Conservation (phyloP, 441 rosid species). For the Euphorbia corollata region DNA sequence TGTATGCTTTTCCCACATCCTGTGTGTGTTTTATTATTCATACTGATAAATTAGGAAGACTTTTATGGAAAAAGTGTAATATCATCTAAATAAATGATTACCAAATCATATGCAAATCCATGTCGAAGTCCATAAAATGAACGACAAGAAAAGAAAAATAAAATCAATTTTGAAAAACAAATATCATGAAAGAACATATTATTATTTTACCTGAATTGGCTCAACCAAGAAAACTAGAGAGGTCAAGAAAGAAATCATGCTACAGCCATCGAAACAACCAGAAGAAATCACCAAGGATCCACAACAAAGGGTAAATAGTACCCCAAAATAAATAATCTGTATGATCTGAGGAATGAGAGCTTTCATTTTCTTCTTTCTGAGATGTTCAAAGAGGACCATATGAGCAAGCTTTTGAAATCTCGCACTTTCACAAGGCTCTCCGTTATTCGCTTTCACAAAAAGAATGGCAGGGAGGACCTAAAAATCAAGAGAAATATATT, state of each 20-base stretch:
- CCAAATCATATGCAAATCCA: constrained; percentile 12
- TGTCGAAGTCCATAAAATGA: not conserved
- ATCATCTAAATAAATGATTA: not conserved
- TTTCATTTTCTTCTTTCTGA: constrained; percentile 87
- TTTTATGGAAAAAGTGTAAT: constrained; percentile 21
- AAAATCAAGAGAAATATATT: constrained; percentile 6
- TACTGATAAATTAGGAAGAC: constrained; percentile 27
- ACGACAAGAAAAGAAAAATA: not conserved
- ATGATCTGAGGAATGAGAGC: constrained; percentile 75
- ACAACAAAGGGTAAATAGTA: constrained; percentile 47
- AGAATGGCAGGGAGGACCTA: constrained; percentile 84
- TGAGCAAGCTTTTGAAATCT: constrained; percentile 67
- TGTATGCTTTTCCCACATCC: constrained; percentile 88
- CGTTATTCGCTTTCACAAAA: constrained; percentile 86
- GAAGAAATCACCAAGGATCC: constrained; percentile 62
- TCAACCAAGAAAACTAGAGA: constrained; percentile 79
- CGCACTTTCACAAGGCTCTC: constrained; percentile 60
- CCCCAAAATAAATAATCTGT: constrained; percentile 68
- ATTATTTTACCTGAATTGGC: constrained; percentile 66
- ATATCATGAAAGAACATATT: too few species aligned
- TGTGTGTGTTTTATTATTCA: constrained; percentile 32
- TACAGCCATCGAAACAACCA: constrained; percentile 53
- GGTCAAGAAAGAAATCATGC: constrained; percentile 66
- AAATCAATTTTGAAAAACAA: too few species aligned
- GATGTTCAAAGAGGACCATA: constrained; percentile 44